Conservation (phyloP, 129 eudicot species). For the Kitagawia praeruptora region DNA sequence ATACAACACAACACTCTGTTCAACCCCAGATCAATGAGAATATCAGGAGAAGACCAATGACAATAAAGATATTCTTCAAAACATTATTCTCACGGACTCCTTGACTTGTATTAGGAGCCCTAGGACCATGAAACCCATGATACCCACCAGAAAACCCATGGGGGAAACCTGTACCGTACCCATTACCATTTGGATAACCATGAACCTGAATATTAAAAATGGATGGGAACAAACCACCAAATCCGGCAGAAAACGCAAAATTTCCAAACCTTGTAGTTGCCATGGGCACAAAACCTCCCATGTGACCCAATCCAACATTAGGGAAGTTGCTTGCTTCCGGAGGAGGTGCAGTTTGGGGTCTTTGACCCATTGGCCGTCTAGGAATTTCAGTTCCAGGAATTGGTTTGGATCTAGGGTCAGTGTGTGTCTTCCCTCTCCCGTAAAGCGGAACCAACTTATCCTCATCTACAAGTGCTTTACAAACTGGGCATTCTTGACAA, state of each 20-base stretch:
- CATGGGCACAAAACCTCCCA: constrained; percentile 60
- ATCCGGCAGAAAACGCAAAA: constrained; percentile 52
- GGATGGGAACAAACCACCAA: constrained; percentile 61
- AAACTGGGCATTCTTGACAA: constrained; percentile 83
- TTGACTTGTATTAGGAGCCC: constrained; percentile 29
- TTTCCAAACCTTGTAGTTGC: constrained; percentile 64
- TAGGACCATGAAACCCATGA: constrained; percentile 37
- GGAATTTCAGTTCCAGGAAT: constrained; percentile 68
- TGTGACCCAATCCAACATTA: constrained; percentile 35
- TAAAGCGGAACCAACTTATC: constrained; percentile 69
- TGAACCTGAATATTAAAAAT: constrained; percentile 50
- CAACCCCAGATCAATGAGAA: constrained; percentile 27
- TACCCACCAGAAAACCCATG: constrained; percentile 29
- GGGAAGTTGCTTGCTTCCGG: constrained; percentile 34
- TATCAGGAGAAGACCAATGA: constrained; percentile 36
- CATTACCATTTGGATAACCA: constrained; percentile 34
- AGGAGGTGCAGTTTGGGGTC: constrained; percentile 63
- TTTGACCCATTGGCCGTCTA: constrained; percentile 64
- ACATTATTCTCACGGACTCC: constrained; percentile 34
- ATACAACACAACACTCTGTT: neutral
- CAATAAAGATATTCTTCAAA: constrained; percentile 35
- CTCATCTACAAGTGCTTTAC: constrained; percentile 67
- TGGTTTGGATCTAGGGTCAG: constrained; percentile 69
- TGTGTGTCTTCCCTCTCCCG: constrained; percentile 62
- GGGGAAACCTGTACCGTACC: constrained; percentile 35